phyloP scores from a whole-genome alignment of 164 flowering plant genomes.

The Piper longum region DNA sequence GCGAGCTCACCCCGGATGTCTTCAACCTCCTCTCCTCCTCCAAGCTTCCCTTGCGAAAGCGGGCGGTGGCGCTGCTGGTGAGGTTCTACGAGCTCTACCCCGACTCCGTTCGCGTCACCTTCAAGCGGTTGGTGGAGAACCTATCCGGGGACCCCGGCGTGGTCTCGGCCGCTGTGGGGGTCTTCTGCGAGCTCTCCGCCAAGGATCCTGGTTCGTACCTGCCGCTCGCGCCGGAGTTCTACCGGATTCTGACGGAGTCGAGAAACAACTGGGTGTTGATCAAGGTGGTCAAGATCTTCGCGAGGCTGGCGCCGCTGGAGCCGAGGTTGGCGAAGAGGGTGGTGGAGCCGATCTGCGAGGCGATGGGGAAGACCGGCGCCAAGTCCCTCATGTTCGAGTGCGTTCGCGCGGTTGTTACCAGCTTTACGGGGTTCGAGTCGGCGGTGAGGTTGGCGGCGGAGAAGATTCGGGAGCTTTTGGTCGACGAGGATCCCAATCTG shows the following conservation, averaged over 20 bases:
- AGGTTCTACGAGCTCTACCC: conserved; percentile 58
- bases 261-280: conserved; percentile 90
- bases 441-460: conserved; percentile 59
- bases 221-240: conserved; percentile 88
- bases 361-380: conserved; percentile 57
- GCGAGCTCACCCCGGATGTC: conserved; percentile 66
- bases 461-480: conserved; percentile 55
- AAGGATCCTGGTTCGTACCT: conserved; percentile 60
- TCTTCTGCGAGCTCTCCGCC: conserved; percentile 60
- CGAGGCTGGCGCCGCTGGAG: conserved; percentile 51
- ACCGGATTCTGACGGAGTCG: conserved; percentile 63
- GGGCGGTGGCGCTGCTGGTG: conserved; percentile 49
- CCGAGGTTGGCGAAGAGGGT: conserved; percentile 68
- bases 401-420: conserved; percentile 46
- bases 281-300: conserved; percentile 81
- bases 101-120: conserved; percentile 74
- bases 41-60: conserved; percentile 42
- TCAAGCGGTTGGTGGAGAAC: conserved; percentile 81
- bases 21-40: conserved; percentile 41
- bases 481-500: conserved; percentile 74
- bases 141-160: conserved; percentile 37
- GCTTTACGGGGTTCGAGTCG: conserved; percentile 52
- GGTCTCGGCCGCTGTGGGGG: conserved; percentile 61
- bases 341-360: conserved; percentile 75
- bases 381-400: conserved; percentile 89